Conservation (phyloP, 2,329 filamentous ascomycete species). For the Oidium heveae region DNA sequence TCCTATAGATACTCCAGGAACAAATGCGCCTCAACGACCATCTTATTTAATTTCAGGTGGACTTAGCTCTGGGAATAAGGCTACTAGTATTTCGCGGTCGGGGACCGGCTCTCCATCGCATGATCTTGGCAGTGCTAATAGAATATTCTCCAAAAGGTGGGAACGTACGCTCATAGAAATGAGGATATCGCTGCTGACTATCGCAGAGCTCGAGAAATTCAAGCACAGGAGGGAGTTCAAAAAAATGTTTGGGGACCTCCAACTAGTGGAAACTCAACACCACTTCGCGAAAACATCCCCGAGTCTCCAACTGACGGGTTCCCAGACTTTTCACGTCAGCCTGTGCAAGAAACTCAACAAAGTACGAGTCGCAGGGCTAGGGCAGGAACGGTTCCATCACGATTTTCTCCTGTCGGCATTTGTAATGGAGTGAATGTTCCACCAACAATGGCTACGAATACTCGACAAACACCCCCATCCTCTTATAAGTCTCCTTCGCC, state of each 20-base stretch:
- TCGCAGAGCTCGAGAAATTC: slow-evolving; percentile 71
- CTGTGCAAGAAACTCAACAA: slow-evolving; percentile 38
- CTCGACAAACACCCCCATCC: slow-evolving; percentile 62
- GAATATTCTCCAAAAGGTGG: slow-evolving; percentile 83
- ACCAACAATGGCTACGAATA: slow-evolving; percentile 45
- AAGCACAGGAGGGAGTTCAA: slow-evolving; percentile 74
- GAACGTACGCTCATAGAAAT: slow-evolving; percentile 13
- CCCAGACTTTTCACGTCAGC: slow-evolving; percentile 58
- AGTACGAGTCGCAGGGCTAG: slow-evolving; percentile 52
- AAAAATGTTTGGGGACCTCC: slow-evolving; percentile 75
- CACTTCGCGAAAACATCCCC: slow-evolving; percentile 86
- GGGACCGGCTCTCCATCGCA: slow-evolving; percentile 92
- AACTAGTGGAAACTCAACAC: slow-evolving; percentile 87
- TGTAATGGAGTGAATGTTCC: slow-evolving; percentile 23
- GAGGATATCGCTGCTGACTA: slow-evolving; percentile 4
- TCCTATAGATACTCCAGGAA: slow-evolving; percentile 46
- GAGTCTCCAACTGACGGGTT: slow-evolving; percentile 93
- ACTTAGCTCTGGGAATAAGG: slow-evolving; percentile 31
- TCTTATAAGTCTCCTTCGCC: slow-evolving; percentile 52
- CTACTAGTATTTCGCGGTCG: slow-evolving; percentile 39
- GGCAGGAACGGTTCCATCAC: slow-evolving; percentile 86
- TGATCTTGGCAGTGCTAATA: slow-evolving; percentile 41
- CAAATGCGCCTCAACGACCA: slow-evolving; percentile 34
- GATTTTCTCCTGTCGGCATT: slow-evolving; percentile 57
- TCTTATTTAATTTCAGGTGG: slow-evolving; percentile 44